A percentile compares a stretch with the other conserved stretches of the same genome.
These are phyloP conservation scores for Curvularia spicifera DNA, from an alignment of 2,329 filamentous ascomycete genomes.

Conservation along the genomic window DNA sequence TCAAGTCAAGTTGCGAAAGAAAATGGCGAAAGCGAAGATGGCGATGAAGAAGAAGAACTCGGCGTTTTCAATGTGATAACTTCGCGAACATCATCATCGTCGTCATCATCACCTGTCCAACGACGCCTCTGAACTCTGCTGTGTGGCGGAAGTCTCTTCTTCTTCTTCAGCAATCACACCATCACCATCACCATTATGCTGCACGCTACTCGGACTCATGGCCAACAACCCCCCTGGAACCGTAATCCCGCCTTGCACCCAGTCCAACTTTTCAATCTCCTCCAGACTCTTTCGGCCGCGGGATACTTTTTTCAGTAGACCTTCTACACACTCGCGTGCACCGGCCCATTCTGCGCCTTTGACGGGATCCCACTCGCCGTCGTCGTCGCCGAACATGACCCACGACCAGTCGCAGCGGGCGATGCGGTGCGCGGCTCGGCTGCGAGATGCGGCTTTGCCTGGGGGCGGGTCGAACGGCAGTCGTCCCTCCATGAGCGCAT, in stretches of 20 bases:
- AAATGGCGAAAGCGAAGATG: too few species aligned
- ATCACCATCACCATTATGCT: too few species aligned
- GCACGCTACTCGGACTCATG: conserved; percentile 33
- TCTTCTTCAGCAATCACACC: too few species aligned
- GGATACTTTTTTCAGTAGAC: conserved; percentile 79
- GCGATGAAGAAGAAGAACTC: too few species aligned
- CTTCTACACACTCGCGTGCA: conserved; percentile 82
- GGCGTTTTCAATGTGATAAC: too few species aligned
- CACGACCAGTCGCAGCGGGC: conserved; percentile 95
- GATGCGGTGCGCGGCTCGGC: conserved; percentile 89
- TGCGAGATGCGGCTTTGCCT: conserved; percentile 74
- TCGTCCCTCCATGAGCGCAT: conserved; percentile 90
- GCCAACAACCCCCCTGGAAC: conserved; percentile 63
- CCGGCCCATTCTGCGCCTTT: conserved; percentile 71
- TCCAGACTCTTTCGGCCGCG: conserved; percentile 75
- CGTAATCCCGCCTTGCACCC: conserved; percentile 75
- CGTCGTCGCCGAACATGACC: conserved; percentile 82
- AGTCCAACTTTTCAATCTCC: conserved; percentile 73
- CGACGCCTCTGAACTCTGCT: too few species aligned
- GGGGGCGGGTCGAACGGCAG: conserved; percentile 92
- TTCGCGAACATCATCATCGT: too few species aligned
- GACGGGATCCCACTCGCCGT: conserved; percentile 82
- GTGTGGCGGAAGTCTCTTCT: too few species aligned
- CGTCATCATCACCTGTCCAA: too few species aligned
- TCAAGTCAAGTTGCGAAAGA: too few species aligned